A percentile compares a stretch with the other conserved stretches of the same genome.
These are phyloP conservation scores for Metarhizium album DNA, from an alignment of 2,329 filamentous ascomycete species.

Conservation along the genomic window DNA sequence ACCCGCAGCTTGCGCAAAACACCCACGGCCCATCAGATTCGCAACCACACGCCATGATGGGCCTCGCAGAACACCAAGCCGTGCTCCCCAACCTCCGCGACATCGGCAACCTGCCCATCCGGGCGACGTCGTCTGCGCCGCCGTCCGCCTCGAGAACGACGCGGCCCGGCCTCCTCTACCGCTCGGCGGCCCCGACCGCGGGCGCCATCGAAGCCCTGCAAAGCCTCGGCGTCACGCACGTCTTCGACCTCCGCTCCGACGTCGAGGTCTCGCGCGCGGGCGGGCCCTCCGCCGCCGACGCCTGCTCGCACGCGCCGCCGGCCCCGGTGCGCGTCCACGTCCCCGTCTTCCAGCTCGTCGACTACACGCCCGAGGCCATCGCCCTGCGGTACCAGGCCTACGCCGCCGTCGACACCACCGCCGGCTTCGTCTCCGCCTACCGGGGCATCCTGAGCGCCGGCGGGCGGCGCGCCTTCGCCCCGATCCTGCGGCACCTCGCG, in stretches of 20 bases:
- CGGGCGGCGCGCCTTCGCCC: slow-evolving; percentile 35
- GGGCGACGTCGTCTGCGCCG: slow-evolving; percentile 27
- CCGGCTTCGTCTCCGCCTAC: slow-evolving; percentile 56
- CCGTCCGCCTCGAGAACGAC: slow-evolving; percentile 39
- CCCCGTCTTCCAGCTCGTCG: slow-evolving; percentile 53
- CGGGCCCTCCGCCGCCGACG: slow-evolving; percentile 15
- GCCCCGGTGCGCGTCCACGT: slow-evolving; percentile 39
- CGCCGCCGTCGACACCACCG: slow-evolving; percentile 34
- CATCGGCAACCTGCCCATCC: slow-evolving; percentile 47
- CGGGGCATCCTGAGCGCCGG: slow-evolving; percentile 46
- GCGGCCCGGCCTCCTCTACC: slow-evolving; percentile 49
- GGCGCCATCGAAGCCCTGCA: slow-evolving; percentile 41
- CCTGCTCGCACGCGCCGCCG: slow-evolving; percentile 2
- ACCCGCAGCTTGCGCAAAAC: slow-evolving; percentile 28
- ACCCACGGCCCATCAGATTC: slow-evolving; percentile 23
- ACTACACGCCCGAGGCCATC: slow-evolving; percentile 52
- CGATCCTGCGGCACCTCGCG: slow-evolving; percentile 45
- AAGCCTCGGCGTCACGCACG: slow-evolving; percentile 46
- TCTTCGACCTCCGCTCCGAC: slow-evolving; percentile 60
- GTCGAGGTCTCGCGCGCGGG: slow-evolving; percentile 42
- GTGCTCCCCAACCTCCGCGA: slow-evolving; percentile 59
- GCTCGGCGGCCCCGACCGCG: slow-evolving; percentile 53
- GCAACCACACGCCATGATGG: slow-evolving; percentile 8
- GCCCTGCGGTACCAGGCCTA: slow-evolving; percentile 52
- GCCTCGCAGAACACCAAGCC: slow-evolving; percentile 29